Evolutionary conservation across 805 yeast species (phyloP).

Genomic region (Lachancea thermotolerans): DNA sequence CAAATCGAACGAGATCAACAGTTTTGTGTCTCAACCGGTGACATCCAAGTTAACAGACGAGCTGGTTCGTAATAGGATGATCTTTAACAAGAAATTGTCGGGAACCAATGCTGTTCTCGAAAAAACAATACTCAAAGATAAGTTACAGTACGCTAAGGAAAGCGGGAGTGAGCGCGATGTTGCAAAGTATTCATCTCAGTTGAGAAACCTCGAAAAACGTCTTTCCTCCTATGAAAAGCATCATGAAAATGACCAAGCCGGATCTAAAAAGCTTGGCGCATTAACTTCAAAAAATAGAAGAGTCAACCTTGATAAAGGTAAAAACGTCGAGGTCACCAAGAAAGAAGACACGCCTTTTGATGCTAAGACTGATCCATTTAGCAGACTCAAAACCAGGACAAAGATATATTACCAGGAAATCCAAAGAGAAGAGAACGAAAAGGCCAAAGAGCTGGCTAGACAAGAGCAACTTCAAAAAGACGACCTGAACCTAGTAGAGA

Average conservation of each 20-base stretch:
- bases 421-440: slow-evolving; percentile 51
- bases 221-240: slow-evolving; percentile 32
- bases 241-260: slow-evolving; percentile 35
- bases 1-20: slow-evolving; percentile 55
- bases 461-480: slow-evolving; percentile 36
- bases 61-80: slow-evolving; percentile 67
- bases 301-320: slow-evolving; percentile 66
- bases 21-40: slow-evolving; percentile 58
- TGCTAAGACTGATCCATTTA: slow-evolving; percentile 70
- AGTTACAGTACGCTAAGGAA: slow-evolving; percentile 68
- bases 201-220: slow-evolving; percentile 37
- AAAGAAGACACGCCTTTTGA: slow-evolving; percentile 44
- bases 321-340: slow-evolving; percentile 70
- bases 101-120: slow-evolving; percentile 73
- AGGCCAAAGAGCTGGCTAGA: slow-evolving; percentile 48
- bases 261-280: slow-evolving; percentile 49
- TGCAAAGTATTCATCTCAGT: slow-evolving; percentile 41
- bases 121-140: slow-evolving; percentile 64
- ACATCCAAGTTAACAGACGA: slow-evolving; percentile 69
- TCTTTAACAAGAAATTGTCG: slow-evolving; percentile 47
- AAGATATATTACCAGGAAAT: slow-evolving; percentile 63
- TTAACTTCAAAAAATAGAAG: slow-evolving; percentile 83
- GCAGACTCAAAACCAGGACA: slow-evolving; percentile 82
- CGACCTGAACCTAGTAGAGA: slow-evolving; percentile 38
- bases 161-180: slow-evolving; percentile 40